Base-by-base conservation (phyloP, 2,329 filamentous ascomycete species). In the Rugonectria rugulosa region DNA sequence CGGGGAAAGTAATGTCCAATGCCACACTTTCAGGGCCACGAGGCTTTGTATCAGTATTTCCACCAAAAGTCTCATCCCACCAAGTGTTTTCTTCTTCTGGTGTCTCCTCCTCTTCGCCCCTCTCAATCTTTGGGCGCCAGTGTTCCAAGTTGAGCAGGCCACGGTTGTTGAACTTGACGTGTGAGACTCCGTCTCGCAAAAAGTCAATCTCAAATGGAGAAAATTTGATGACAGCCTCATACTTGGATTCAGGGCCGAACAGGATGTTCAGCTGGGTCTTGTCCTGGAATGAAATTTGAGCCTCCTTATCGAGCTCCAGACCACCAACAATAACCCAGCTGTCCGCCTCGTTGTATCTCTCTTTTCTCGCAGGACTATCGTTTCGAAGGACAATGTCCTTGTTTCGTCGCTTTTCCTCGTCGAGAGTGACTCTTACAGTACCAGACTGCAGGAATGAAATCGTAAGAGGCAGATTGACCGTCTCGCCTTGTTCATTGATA, bases 61-160 rank as follows among this genome's bases (percentile, higher is more conserved):
- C 93, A 61, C 94, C 94, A 73, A 99, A 99, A 1, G 84, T 86
- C 78, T 99, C 95, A 6, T 99, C 95, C 95, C 95, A 99, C 92
- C 92, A 97, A 4, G 93, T 97, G 75, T 88, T 90, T 71, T 97
- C 90, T 62, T 95, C 90, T 61, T 89, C 85, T 12, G 79, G 81
- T 10, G 74, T 72, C 11, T 87, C 85, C 58, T 81, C 79, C 62
- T 84, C 85, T 61, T 81, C 78, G 8, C 75, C 71, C 64, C 81
- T 78, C 36, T 97, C 93, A 14, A 92, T 76, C 82, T 97, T 96
- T 37, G 89, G 83, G 57, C 95, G 83, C 95, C 95, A 99, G 72
- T 99, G 95, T 73, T 99, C 95, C 72, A 98, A 76, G 69, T 98
- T 99, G 73, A 99, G 73, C 60, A 96, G 78, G 1, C 94, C 94